Evolutionary conservation across 441 rosid species (phyloP).

Genomic region (Metrosideros polymorpha): DNA sequence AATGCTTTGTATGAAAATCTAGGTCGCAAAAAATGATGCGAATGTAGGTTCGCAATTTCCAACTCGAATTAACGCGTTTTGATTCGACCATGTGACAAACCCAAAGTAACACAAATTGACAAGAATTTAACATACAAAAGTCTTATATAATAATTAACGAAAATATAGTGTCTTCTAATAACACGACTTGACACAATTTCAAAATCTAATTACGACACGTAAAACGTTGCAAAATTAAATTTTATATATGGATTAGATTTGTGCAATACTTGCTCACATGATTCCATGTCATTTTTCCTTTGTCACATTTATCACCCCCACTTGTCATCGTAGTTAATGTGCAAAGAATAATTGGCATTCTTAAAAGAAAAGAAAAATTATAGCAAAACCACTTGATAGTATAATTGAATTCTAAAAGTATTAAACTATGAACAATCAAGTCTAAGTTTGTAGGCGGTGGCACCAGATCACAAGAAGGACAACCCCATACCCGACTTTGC

Average conservation of each 20-base stretch:
- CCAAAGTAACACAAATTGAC: background rate
- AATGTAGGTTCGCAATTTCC: too few species aligned
- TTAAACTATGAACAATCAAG: background rate
- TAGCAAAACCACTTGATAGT: too few species aligned
- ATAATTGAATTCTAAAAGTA: too few species aligned
- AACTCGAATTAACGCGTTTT: background rate
- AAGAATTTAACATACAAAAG: background rate
- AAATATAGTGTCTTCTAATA: background rate
- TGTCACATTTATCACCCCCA: background rate
- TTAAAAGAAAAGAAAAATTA: background rate
- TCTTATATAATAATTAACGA: background rate
- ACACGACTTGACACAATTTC: background rate
- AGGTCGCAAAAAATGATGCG: too few species aligned
- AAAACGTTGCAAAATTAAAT: background rate
- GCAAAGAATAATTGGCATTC: accelerated
- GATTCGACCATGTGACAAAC: background rate
- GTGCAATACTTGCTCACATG: background rate
- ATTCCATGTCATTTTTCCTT: background rate
- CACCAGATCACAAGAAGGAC: background rate
- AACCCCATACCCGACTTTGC: background rate
- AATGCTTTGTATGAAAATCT: background rate
- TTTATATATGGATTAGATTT: background rate
- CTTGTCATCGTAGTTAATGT: background rate
- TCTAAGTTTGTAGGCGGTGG: background rate
- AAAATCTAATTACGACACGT: background rate